Evolutionary conservation across 225 moss, liverwort and hornwort genomes (phyloP).

Genomic region (Bryum argenteum): DNA sequence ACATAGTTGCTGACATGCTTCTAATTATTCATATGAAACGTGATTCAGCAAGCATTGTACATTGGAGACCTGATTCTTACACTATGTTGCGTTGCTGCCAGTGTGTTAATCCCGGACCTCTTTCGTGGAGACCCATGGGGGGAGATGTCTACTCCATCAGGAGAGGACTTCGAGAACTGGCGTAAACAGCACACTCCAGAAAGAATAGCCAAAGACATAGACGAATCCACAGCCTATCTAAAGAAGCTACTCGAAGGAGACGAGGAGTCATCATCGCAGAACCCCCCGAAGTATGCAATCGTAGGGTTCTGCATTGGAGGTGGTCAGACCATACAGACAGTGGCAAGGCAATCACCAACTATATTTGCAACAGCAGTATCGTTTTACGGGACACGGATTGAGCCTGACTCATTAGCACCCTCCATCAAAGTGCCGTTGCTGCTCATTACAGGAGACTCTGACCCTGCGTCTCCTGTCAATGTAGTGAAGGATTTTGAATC

Average conservation of each 20-base stretch:
- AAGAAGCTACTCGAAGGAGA: constrained; percentile 35
- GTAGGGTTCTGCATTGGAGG: constrained; percentile 84
- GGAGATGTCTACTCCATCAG: constrained; percentile 32
- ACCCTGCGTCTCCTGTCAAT: constrained; percentile 47
- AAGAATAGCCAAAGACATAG: constrained; percentile 63
- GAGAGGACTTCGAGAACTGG: constrained; percentile 66
- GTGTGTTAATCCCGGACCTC: constrained; percentile 79
- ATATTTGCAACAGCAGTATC: constrained; percentile 63
- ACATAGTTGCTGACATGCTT: not conserved
- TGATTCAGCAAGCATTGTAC: constrained; percentile 2
- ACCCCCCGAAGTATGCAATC: constrained; percentile 26
- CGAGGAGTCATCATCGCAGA: constrained; percentile 17
- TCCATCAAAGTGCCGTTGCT: constrained; percentile 71
- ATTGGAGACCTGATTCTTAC: not conserved
- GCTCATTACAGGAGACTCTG: constrained; percentile 64
- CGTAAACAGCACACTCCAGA: constrained; percentile 47
- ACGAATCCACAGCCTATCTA: constrained; percentile 54
- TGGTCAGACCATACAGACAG: constrained; percentile 61
- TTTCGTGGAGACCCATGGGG: constrained; percentile 73
- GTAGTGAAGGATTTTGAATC: constrained; percentile 55
- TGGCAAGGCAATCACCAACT: constrained; percentile 40
- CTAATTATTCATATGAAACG: not conserved
- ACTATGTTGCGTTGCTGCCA: constrained; percentile 30
- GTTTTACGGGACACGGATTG: constrained; percentile 68
- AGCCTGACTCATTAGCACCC: constrained; percentile 39